Base-by-base conservation (phyloP, 352 stramenopile genomes). In the Phytophthora ramorum region DNA sequence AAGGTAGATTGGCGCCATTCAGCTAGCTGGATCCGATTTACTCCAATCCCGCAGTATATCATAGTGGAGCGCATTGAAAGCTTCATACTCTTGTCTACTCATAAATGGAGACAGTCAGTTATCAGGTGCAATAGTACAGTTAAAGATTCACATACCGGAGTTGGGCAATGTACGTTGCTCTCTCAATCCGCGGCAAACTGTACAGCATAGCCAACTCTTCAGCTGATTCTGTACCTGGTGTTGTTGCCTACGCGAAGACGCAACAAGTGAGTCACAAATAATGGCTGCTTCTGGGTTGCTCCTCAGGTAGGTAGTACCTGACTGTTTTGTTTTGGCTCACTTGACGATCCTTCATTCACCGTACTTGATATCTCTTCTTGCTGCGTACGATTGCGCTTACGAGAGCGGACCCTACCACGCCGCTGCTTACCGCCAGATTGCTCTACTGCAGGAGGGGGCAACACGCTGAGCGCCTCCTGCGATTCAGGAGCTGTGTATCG, bases 1-100 rank as follows among this genome's bases (percentile, higher is more conserved):
- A n/a, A 7, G 9, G 8, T 4, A 37, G 8, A 17, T n/a, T 7
- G 4, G 17, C 37, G 16, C 37, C 38, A 12, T 50, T 66, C 45
- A 71, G 41, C 12, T 61, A 19, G 63, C 53, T 51, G 46, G 43
- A 46, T 78, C 58, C 2, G 72, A 58, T 16, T 69, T 75, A 55
- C 67, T 81, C 83, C 83, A 91, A 44, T 78, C 58, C 4, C 75
- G 52, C 38, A 91, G 73, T 37, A 83, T 46, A 19, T 75, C 49
- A 52, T 83, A 79, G 51, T 87, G 68, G 16, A 73, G 66, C 13
- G 63, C 58, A 24, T 90, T 78, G 44, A 89, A 90, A 32, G 53
- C 67, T 14, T 72, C 69, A 28, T 87, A 75, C 34, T 88, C 74
- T 46, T 87, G 63, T 34, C 77, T 86, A 48, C 7, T 19, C 2